Evolutionary conservation across 1,284 basidiomycete species (phyloP), one percentile per base, ranked within the genome.

Genomic region (Cryptococcus wingfieldii): DNA sequence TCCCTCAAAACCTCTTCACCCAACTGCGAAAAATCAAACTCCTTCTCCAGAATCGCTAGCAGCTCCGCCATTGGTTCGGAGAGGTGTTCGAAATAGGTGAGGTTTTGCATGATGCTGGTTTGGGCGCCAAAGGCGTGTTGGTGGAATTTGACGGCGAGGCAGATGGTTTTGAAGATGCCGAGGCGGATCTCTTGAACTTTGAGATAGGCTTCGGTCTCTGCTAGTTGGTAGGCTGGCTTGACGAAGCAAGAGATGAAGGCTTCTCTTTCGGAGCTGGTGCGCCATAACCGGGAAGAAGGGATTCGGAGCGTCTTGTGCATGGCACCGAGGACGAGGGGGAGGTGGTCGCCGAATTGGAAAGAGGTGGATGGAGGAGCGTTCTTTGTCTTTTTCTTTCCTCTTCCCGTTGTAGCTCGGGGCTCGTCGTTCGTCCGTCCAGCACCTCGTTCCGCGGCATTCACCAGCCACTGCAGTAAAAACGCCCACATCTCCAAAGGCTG

Each of bases 1-100:
- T 69, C 80, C 68, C 81, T 83, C 13, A 98, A 80, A 37, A 98
- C 83, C 62, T 97, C 92, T 65, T 98, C 94, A 0, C 87, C 89
- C 5, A 98, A 82, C 70, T 94, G 90, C 4, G 86, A 80, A 65
- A 93, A 86, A 75, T 97, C 93, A 68, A 89, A 98, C 55, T 96
- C 89, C 63, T 86, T 86, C 16, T 87, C 83, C 46, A 98, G 82
- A 44, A 88, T 79, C 31, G 84, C 82, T 8, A 98, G 82, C 38
- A 91, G 86, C 65, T 98, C 93, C 0, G 94, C 94, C 86, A 97
- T 90, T 0, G 89, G 86, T 69, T 98, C 94, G 0, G 89, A 85
- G 28, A 97, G 83, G 72, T 98, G 94, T 67, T 98, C 95, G 67
- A 87, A 91, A 76, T 95, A 96, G 59, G 95, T 92, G 13, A 98